Base-by-base conservation (phyloP, 129 eudicot genomes). In the Deinandra increscens region DNA sequence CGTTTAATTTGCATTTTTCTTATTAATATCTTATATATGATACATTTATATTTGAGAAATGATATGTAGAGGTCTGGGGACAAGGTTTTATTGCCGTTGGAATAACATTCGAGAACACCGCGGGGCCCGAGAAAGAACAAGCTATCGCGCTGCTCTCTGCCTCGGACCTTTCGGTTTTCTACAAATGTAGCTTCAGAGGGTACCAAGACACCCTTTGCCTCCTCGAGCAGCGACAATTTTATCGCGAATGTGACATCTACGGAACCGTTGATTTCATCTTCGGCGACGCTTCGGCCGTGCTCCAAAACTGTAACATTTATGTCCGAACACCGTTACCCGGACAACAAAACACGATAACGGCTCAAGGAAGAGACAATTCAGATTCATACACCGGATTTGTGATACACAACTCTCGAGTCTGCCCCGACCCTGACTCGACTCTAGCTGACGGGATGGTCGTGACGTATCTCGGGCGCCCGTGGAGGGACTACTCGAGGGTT, bases 211-310 rank as follows among this genome's bases (percentile, higher is more conserved):
- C 87, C 1, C 64, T 82, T 11, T 79, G 68, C 62, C 42, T 61
- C 5, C 65, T 39, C n/a, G 7, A 41, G 1, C 9, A 49, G 26
- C 78, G 81, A 1, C 87, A 82, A 14, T 71, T 82, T 65, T 79
- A 70, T 36, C 81, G 87, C 7, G 82, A 82, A 10, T 82, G 87
- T 31, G 78, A 78, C 69, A 79, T 82, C 0, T 78, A 78, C 7
- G 87, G 83, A 20, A 82, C 83, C 51, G 46, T 78, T 2, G 86
- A 82, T 51, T 69, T 82, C 73, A 74, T 82, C 7, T 82, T 82
- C 18, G 86, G 86, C 0, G 77, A 82, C 29, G 83, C 86, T 1
- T 17, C 60, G 0, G 81, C 78, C 6, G 64, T 82, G 31, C 50
- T 82, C 29, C 86, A 82, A 34, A 82, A 74, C 12, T 82, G 83